Evolutionary conservation across 306 rosid genomes (phyloP).

Genomic region (Elaeagnus macrophylla): DNA sequence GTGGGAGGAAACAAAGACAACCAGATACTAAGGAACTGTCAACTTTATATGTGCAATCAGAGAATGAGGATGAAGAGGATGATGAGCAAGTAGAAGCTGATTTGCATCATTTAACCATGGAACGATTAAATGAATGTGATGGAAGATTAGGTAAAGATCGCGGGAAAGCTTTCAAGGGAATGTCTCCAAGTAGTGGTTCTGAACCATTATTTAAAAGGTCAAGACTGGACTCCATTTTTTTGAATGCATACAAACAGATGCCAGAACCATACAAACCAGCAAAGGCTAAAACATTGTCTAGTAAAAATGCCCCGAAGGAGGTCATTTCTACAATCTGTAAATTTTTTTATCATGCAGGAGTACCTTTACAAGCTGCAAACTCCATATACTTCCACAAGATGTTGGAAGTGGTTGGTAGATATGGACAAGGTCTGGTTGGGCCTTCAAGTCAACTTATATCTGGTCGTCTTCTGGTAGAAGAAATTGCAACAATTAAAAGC

Average conservation of each 20-base stretch:
- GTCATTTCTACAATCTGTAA: constrained; percentile 82
- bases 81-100: constrained; percentile 61
- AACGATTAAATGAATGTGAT: constrained; percentile 47
- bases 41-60: constrained; percentile 54
- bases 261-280: constrained; percentile 55
- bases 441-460: constrained; percentile 66
- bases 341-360: constrained; percentile 85
- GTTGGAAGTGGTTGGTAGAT: constrained; percentile 77
- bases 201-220: constrained; percentile 77
- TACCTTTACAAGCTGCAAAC: constrained; percentile 78
- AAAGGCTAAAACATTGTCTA: constrained; percentile 46
- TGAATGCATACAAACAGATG: constrained; percentile 53
- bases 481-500: constrained; percentile 54
- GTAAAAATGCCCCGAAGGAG: constrained; percentile 57
- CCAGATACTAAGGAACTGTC: constrained; percentile 55
- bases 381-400: constrained; percentile 78
- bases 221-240: constrained; percentile 73
- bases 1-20: constrained; percentile 74
- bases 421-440: constrained; percentile 67
- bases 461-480: constrained; percentile 67
- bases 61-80: constrained; percentile 62
- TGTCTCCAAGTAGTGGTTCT: constrained; percentile 46
- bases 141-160: constrained; percentile 55
- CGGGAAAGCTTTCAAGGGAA: constrained; percentile 44
- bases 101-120: constrained; percentile 49